Conservation (phyloP, 805 yeast species). For the Spathaspora gorwiae region DNA sequence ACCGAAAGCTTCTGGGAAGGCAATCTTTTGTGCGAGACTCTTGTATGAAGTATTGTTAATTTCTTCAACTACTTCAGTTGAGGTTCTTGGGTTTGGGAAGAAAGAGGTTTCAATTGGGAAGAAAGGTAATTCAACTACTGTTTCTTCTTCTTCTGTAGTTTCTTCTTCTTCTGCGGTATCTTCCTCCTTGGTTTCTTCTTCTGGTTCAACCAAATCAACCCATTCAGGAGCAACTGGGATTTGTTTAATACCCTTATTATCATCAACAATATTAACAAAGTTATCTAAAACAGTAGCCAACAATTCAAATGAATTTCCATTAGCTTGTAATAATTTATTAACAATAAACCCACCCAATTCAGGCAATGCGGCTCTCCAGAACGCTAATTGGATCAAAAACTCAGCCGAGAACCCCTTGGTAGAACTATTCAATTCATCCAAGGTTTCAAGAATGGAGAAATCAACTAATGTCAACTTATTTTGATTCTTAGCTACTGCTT, state of each 20-base stretch:
- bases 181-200: conserved; percentile 18
- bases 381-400: conserved; percentile 73
- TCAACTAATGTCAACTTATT: conserved; percentile 57
- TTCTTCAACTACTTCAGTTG: conserved; percentile 33
- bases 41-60: conserved; percentile 31
- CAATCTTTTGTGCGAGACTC: conserved; percentile 63
- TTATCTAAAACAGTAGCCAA: conserved; percentile 68
- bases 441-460: conserved; percentile 56
- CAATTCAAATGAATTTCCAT: conserved; percentile 77
- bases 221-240: conserved; percentile 30
- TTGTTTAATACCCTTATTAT: conserved; percentile 37
- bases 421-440: conserved; percentile 45
- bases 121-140: conserved; percentile 35
- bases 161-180: conserved; percentile 13
- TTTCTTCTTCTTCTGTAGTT: conserved; percentile 27
- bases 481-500: conserved; percentile 47
- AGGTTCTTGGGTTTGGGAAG: conserved; percentile 52
- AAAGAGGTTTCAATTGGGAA: conserved; percentile 65
- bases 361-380: conserved; percentile 71
- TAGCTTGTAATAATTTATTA: conserved; percentile 73
- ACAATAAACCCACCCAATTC: conserved; percentile 61
- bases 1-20: conserved; percentile 77
- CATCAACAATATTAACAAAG: conserved; percentile 55
- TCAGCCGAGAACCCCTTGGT: conserved; percentile 72
- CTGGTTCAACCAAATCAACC: conserved; percentile 31